These are phyloP conservation scores for Nakazawaea wickerhamii DNA, from an alignment of 805 yeast genomes.

Conservation along the genomic window DNA sequence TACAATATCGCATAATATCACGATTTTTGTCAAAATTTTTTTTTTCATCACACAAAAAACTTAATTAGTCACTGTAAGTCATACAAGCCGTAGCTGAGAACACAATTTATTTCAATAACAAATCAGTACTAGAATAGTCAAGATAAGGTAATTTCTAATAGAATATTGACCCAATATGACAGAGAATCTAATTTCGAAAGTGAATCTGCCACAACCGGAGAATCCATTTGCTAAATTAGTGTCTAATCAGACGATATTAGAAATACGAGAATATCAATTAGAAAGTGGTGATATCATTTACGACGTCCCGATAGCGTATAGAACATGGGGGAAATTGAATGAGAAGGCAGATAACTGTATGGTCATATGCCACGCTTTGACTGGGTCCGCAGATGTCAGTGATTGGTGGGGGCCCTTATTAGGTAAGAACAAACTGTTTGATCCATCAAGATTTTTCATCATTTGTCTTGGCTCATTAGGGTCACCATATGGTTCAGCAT, in stretches of 20 bases:
- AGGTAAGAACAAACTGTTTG: constrained; percentile 84
- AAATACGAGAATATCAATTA: constrained; percentile 65
- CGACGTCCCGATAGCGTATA: constrained; percentile 88
- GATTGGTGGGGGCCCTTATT: constrained; percentile 99
- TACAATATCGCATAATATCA: constrained; percentile 2
- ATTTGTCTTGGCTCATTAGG: constrained; percentile 91
- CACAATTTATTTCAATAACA: not conserved
- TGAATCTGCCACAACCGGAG: constrained; percentile 40
- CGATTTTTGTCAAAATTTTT: not conserved
- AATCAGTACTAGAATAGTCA: not conserved
- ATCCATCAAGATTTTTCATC: constrained; percentile 80
- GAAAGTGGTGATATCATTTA: constrained; percentile 76
- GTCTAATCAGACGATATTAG: constrained; percentile 69
- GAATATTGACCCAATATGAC: not conserved
- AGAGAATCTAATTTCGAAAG: constrained; percentile 23
- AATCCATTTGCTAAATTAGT: constrained; percentile 73
- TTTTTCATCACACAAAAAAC: too few species aligned
- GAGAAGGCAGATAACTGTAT: constrained; percentile 65
- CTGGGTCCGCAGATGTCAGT: constrained; percentile 91
- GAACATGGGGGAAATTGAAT: constrained; percentile 90
- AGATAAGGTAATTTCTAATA: not conserved
- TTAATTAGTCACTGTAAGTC: constrained; percentile 14
- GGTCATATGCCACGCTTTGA: constrained; percentile 92
- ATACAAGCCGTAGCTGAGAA: not conserved
- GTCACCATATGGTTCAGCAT: constrained; percentile 93